Evolutionary conservation across 768 basidiomycete genomes (phyloP).

Genomic region (Pleurotus djamor): DNA sequence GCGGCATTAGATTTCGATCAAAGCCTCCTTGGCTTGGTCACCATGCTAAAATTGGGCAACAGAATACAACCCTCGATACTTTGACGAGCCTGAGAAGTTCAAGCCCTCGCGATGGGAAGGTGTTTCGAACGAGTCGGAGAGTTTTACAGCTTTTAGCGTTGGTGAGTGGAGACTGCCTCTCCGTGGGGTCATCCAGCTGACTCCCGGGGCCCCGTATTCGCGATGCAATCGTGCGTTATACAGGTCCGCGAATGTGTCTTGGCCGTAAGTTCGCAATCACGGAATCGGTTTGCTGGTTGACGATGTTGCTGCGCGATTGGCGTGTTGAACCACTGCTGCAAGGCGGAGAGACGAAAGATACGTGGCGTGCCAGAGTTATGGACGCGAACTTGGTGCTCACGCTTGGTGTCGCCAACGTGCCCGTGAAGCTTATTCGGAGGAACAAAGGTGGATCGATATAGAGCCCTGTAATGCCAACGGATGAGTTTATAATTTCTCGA

Average conservation of each 20-base stretch:
- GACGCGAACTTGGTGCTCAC: slow-evolving; percentile 33
- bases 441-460: background rate
- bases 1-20: background rate
- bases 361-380: slow-evolving; percentile 34
- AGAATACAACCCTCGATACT: slow-evolving; percentile 53
- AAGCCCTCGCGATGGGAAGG: slow-evolving; percentile 52
- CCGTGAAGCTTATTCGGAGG: slow-evolving; percentile 13
- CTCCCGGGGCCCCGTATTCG: background rate
- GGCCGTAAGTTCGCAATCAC: slow-evolving; percentile 54
- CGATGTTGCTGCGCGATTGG: slow-evolving; percentile 51
- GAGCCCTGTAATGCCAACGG: background rate
- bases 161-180: slow-evolving; percentile 17
- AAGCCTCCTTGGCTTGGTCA: background rate
- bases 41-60: background rate
- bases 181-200: slow-evolving; percentile 4
- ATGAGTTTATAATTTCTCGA: background rate
- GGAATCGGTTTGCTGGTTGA: slow-evolving; percentile 52
- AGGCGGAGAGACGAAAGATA: slow-evolving; percentile 32
- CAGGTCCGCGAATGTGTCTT: slow-evolving; percentile 51
- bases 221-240: background rate
- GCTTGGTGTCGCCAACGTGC: slow-evolving; percentile 17
- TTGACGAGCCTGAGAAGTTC: slow-evolving; percentile 43
- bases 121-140: slow-evolving; percentile 35
- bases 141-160: slow-evolving; percentile 45
- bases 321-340: slow-evolving; percentile 43